Evolutionary conservation across 176 grass and related monocot genomes (phyloP), one percentile per base, ranked within the genome.

Genomic region (Avena sativa): DNA sequence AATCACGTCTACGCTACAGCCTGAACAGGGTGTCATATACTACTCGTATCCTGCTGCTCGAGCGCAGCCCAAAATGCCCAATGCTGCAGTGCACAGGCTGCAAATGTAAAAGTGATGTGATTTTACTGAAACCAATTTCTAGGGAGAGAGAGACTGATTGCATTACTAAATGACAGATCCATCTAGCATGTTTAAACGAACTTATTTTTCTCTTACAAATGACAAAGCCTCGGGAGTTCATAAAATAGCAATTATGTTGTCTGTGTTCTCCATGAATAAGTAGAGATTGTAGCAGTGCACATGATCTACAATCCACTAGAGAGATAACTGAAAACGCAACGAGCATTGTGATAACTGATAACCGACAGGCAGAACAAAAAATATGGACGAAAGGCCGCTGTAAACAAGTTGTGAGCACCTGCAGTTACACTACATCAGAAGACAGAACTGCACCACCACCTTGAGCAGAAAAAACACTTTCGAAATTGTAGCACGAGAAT

Each of bases 1-100:
- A 61, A 32, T 81, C 52, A 32, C 81, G 16, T 44, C 69, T 80
- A 85, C 25, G 73, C 73, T 76, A 82, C 53, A 63, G 72, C 74
- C 56, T 50, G 25, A 76, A 53, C 65, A 71, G 34, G 80, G 36
- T 72, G 44, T 20, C 46, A 15, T 30, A 47, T n/a, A 43, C n/a
- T 26, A 44, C 81, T 38, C 17, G 1, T 61, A 76, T 76, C 43
- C 16, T 12, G 12, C 1, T 19, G 14, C 30, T 74, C 13, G 50
- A 13, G 6, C 46, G 46, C 44, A 50, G 12, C 12, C 13, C 21
- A 50, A 28, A 49, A 5, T 17, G 11, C 53, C 53, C 17, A 51
- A 79, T n/a, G 69, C 44, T 34, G 30, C 76, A 17, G 12, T 48
- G 77, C 21, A 64, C 61, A 12, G 10, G 21, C 55, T 63, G 60